Base-by-base conservation (phyloP, 208 protist genomes). In the Leishmania aethiopica region DNA sequence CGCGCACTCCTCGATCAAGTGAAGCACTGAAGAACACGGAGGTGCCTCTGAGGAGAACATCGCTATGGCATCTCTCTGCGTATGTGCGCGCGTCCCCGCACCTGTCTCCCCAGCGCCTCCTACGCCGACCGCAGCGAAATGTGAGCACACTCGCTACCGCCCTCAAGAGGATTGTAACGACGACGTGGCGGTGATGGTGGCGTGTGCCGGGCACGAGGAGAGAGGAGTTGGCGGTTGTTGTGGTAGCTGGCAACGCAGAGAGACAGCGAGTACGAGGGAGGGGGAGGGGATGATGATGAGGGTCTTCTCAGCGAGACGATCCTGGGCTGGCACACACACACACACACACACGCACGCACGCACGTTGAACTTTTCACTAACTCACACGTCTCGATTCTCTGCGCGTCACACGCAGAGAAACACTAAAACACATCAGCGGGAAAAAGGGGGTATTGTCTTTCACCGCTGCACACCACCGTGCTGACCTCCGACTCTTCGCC, bases 1-100 rank as follows among this genome's bases (percentile, higher is more conserved):
- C 57, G 70, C 67, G 75, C 66, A 7, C 73, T 86, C 40, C 78
- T 77, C 22, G 53, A 64, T 32, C 45, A 74, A 75, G 53, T 32
- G 70, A 85, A 81, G 79, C 80, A 70, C 57, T 77, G n/a, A 67
- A 25, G 32, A 74, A 17, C 25, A 35, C 17, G 32, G 40, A 3
- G 69, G 22, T 35, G 45, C 69, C 69, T 37, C 42, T 32, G 42
- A 28, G 40, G 22, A 32, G 40, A 25, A 55, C 42, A 13, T 11
- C 28, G 45, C 45, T 53, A 11, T 47, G 69, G 25, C 11, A 1
- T 74, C 45, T 72, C 67, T 49, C 69, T 37, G 25, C 13, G 40
- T 22, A 13, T 72, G 17, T 55, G 40, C 15, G 69, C 25, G 1
- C 42, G 22, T 15, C 28, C 37, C 40, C 25, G 15, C 67, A 28